Evolutionary conservation across 805 yeast genomes (phyloP), one percentile per base, ranked within the genome.

Genomic region (Saccharomyces mikatae): DNA sequence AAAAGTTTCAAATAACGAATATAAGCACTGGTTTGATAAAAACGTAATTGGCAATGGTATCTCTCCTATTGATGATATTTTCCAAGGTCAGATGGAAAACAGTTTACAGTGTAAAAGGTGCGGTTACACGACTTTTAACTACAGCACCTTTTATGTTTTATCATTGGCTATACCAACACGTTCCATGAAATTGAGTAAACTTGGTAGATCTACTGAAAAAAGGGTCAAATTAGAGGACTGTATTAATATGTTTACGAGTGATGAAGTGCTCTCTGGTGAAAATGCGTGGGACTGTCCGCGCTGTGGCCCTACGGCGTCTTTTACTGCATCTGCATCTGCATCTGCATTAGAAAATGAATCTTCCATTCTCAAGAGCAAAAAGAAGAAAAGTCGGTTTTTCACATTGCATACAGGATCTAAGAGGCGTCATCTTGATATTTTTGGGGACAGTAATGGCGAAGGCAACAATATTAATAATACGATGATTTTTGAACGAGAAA

Each of bases 271-370:
- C 51, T 75, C 76, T 6, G 86, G 89, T 27, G 91, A 84, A 6
- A 86, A 87, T 69, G 88, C 94, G 0, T 87, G 95, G 95, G 80
- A 84, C 58, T 87, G 95, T 72, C 91, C 94, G 6, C 80, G 81
- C 53, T 87, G 95, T 71, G 67, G 68, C 1, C 50, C 60, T 21
- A 47, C 54, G 10, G 54, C 49, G n/a, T 41, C 52, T 41, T 29
- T 29, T 11, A 44, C 54, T 58, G 29, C 62, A 54, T 28, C 57
- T 64, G 51, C 52, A 54, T 24, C 54, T 17, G 22, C 24, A 17
- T 36, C 44, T 36, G 44, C 44, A 36, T 36, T 36, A n/a, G 44
- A 36, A 17, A 36, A 17, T 36, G 44, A 36, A 2, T 9, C 44
- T n/a, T 9, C 10, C 13, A 36, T 36, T 4, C 13, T 17, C 2